These are phyloP conservation scores for Mycena leptocephala DNA, from an alignment of 768 basidiomycete species.

Conservation along the genomic window DNA sequence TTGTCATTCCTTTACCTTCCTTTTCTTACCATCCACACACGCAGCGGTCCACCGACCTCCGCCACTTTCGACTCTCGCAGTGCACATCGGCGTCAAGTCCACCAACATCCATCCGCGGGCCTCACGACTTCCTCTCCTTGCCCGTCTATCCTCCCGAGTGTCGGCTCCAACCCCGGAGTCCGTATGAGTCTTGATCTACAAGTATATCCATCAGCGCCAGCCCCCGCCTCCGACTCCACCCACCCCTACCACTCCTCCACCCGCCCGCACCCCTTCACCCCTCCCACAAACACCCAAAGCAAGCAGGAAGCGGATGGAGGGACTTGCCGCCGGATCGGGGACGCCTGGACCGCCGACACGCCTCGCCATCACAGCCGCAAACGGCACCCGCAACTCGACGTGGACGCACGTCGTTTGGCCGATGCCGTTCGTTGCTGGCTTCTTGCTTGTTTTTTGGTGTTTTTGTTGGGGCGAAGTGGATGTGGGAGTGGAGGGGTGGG, in stretches of 20 bases:
- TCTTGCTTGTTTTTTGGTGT: background rate
- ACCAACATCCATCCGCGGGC: background rate
- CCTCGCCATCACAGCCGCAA: slow-evolving; percentile 3
- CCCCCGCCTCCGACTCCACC: background rate
- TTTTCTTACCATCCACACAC: background rate
- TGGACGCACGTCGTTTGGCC: slow-evolving; percentile 7
- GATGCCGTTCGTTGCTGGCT: background rate
- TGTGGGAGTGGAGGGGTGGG: background rate
- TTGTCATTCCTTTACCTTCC: background rate
- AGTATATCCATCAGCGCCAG: background rate
- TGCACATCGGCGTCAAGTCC: too few species aligned
- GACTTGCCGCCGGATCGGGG: slow-evolving; percentile 6
- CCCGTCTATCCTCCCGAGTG: background rate
- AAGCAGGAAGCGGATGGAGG: background rate
- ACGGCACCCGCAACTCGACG: slow-evolving; percentile 7
- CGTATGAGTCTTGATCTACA: too few species aligned
- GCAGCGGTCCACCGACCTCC: background rate
- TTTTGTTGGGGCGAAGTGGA: background rate
- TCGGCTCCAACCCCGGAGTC: background rate
- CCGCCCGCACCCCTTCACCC: background rate
- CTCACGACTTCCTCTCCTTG: background rate
- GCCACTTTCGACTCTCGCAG: background rate
- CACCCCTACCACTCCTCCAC: background rate
- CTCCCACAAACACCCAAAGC: background rate
- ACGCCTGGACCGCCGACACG: slow-evolving; percentile 14